A percentile compares a stretch with the other conserved stretches of the same genome.
These are phyloP conservation scores for Ophioceras dolichostomum DNA, from an alignment of 2,329 filamentous ascomycete genomes.

Conservation along the genomic window DNA sequence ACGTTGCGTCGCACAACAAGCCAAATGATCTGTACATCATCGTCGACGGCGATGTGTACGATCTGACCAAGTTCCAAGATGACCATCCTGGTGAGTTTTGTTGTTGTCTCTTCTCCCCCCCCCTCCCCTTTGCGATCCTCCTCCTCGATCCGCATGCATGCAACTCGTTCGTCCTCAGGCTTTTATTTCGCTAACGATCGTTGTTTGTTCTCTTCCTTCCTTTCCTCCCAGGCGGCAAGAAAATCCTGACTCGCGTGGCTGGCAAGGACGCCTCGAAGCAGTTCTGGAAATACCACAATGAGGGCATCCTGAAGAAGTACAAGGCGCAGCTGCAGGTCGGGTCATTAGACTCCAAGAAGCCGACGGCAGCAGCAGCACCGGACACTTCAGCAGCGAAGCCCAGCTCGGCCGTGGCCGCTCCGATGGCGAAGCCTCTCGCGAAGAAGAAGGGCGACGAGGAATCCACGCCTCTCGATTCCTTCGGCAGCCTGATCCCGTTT, in stretches of 20 bases:
- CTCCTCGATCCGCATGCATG: too few species aligned
- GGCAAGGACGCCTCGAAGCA: conserved; percentile 56
- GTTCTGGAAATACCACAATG: conserved; percentile 72
- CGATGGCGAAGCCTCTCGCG: conserved; percentile 20
- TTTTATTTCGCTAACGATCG: too few species aligned
- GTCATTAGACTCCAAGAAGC: conserved; percentile 79
- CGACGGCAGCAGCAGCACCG: conserved; percentile 40
- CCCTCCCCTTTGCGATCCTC: too few species aligned
- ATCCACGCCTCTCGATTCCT: conserved; percentile 68
- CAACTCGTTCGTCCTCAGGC: too few species aligned
- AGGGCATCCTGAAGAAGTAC: conserved; percentile 81
- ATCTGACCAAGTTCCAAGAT: conserved; percentile 79
- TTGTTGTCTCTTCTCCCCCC: conserved; percentile 20
- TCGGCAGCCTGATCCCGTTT: conserved; percentile 79
- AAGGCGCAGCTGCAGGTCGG: conserved; percentile 64
- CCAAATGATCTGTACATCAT: conserved; percentile 76
- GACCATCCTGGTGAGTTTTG: conserved; percentile 81
- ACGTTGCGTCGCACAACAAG: conserved; percentile 90
- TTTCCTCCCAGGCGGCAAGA: conserved; percentile 40
- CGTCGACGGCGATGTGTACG: conserved; percentile 91
- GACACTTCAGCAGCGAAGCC: conserved; percentile 21
- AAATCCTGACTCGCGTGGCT: conserved; percentile 50
- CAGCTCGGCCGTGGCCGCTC: conserved; percentile 16
- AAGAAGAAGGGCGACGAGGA: conserved; percentile 29
- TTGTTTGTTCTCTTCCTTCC: background rate